Evolutionary conservation across 2,329 filamentous ascomycete species (phyloP), one percentile per base, ranked within the genome.

Genomic region (Ceratocystis cubensis): DNA sequence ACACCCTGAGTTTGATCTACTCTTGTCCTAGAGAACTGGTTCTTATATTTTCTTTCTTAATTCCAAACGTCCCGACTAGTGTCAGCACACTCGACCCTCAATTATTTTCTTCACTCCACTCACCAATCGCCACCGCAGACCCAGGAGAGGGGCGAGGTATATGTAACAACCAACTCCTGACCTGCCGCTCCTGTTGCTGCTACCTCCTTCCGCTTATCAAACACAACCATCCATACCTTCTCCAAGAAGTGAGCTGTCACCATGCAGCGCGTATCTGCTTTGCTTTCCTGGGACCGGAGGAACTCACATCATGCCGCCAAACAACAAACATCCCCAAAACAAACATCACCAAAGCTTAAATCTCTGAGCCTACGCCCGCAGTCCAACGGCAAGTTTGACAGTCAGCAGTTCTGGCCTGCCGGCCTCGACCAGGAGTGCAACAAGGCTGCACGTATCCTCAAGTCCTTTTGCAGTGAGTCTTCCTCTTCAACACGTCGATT

Each of bases 371-470:
- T 68, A 37, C 57, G 59, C 7, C 66, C 66, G 1, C 66, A 53
- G 25, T 44, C 64, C 30, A 66, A 68, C 4, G 66, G 67, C 17
- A 70, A 69, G 61, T 66, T 70, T 45, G 68, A 69, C 25, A 70
- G 67, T n/a, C 66, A 95, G 74, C 86, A 88, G 28, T 93, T 93
- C 72, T 94, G 89, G 89, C 91, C 91, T 2, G 88, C 88, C 41
- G 88, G 87, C 1, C 79, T 96, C 64, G 92, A 96, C 74, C 87
- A 88, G 71, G 92, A 96, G 79, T 89, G 88, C 75, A 90, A 96
- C 76, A 96, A 96, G 78, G 89, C 91, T 61, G 91, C 91, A 68
- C 82, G 91, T 66, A 96, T 96, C 69, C 76, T 96, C 64, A 88
- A 91, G 74, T 93, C 89, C 41, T 96, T 96, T 76, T 96, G 91